phyloP scores from a whole-genome alignment of 192 early-diverging fungal genomes.

The Pilaira anomala region DNA sequence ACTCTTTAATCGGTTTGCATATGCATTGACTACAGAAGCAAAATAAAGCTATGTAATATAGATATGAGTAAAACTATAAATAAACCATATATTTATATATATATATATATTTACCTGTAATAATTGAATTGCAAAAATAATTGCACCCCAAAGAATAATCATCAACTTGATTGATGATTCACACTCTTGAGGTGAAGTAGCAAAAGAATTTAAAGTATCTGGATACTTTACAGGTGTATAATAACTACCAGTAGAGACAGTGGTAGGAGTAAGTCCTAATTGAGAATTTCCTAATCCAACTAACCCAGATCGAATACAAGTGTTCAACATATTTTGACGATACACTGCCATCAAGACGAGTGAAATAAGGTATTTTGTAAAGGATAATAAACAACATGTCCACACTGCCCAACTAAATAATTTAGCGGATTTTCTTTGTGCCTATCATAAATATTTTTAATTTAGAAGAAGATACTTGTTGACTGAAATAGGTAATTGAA shows the following conservation, averaged over 20 bases:
- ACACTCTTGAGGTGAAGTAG: slow-evolving; percentile 8
- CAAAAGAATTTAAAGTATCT: slow-evolving; percentile 20
- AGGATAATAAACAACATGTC: slow-evolving; percentile 17
- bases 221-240: slow-evolving; percentile 22
- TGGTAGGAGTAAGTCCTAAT: not conserved
- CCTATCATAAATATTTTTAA: slow-evolving; percentile 5
- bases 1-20: slow-evolving; percentile 29
- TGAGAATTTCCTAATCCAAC: slow-evolving; percentile 13
- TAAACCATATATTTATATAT: slow-evolving; percentile 2
- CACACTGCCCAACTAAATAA: slow-evolving; percentile 20
- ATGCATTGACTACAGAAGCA: slow-evolving; percentile 31
- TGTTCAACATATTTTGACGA: slow-evolving; percentile 20
- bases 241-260: slow-evolving; percentile 10
- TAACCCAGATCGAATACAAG: slow-evolving; percentile 21
- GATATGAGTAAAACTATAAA: slow-evolving; percentile 7
- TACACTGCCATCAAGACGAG: slow-evolving; percentile 18
- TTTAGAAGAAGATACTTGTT: too few species aligned
- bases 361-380: slow-evolving; percentile 19
- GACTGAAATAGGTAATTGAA: not conserved
- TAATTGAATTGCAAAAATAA: slow-evolving; percentile 22
- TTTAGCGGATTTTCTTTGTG: slow-evolving; percentile 18
- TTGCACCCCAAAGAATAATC: slow-evolving; percentile 18
- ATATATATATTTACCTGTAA: slow-evolving; percentile 24
- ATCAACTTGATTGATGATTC: slow-evolving; percentile 10
- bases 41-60: slow-evolving; percentile 38